A percentile compares a stretch with the other conserved stretches of the same genome.
phyloP scores from a whole-genome alignment of 495 filamentous ascomycete genomes.

The Ascodesmis nigricans region DNA sequence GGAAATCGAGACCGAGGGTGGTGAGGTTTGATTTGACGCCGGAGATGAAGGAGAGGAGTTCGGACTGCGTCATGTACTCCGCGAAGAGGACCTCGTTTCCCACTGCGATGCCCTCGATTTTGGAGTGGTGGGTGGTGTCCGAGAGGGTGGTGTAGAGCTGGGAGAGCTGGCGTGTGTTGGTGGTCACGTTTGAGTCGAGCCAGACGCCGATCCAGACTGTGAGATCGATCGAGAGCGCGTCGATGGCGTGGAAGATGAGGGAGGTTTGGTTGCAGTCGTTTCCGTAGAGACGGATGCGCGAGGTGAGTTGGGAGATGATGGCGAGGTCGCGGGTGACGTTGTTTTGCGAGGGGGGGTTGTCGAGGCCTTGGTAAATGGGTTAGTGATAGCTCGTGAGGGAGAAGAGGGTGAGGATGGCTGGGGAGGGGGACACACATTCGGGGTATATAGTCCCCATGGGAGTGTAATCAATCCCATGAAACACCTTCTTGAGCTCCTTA shows the following conservation, averaged over 20 bases:
- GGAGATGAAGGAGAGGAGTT: slow-evolving; percentile 42
- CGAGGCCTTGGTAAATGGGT: slow-evolving; percentile 24
- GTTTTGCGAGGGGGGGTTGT: slow-evolving; percentile 64
- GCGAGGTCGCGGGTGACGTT: slow-evolving; percentile 86
- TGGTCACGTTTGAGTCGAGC: slow-evolving; percentile 67
- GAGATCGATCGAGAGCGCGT: slow-evolving; percentile 49
- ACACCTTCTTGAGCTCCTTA: slow-evolving; percentile 64
- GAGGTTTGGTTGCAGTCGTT: slow-evolving; percentile 97
- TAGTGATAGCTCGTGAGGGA: slow-evolving; percentile 4
- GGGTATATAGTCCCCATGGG: slow-evolving; percentile 81
- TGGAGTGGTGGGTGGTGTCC: slow-evolving; percentile 32
- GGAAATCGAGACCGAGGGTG: slow-evolving; percentile 38
- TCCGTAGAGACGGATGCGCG: slow-evolving; percentile 75
- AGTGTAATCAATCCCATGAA: slow-evolving; percentile 93
- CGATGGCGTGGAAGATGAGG: slow-evolving; percentile 72
- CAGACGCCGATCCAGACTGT: slow-evolving; percentile 94
- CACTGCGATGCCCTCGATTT: slow-evolving; percentile 69
- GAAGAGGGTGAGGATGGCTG: background rate
- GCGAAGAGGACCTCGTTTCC: slow-evolving; percentile 90
- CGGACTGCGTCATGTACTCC: slow-evolving; percentile 39
- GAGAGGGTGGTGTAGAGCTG: slow-evolving; percentile 68
- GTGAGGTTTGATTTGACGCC: slow-evolving; percentile 53
- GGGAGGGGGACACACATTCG: slow-evolving; percentile 30
- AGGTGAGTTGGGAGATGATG: slow-evolving; percentile 75
- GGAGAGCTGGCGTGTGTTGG: slow-evolving; percentile 55